A percentile compares a stretch with the other conserved stretches of the same genome.
Evolutionary conservation across 129 eudicot species (phyloP).

Genomic region (Centrapalus pauciflorus): DNA sequence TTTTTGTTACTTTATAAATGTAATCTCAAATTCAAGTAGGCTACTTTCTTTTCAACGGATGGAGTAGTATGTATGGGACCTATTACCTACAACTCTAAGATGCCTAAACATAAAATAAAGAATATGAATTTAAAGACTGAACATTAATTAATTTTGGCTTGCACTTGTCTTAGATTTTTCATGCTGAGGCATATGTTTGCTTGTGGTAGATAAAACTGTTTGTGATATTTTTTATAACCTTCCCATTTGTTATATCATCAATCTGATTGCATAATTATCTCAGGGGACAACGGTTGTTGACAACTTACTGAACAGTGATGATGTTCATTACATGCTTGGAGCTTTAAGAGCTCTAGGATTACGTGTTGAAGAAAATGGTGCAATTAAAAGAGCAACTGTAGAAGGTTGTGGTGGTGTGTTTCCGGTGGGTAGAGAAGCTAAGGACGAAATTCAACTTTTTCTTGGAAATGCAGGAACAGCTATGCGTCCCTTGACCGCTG

Average conservation of each 20-base stretch:
- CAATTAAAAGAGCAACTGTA: slow-evolving; percentile 63
- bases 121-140: too few relatives aligned
- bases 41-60: too few relatives aligned
- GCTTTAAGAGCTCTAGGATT: slow-evolving; percentile 89
- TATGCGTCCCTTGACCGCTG: slow-evolving; percentile 99
- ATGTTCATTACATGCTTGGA: slow-evolving; percentile 90
- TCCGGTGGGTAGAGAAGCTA: slow-evolving; percentile 63
- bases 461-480: slow-evolving; percentile 98
- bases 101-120: too few relatives aligned
- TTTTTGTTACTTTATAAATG: too few relatives aligned
- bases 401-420: slow-evolving; percentile 90
- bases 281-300: slow-evolving; percentile 95
- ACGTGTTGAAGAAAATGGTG: slow-evolving; percentile 67
- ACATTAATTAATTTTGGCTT: too few relatives aligned
- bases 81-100: too few relatives aligned
- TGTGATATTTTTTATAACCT: background rate
- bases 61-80: too few relatives aligned
- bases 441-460: slow-evolving; percentile 74
- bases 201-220: background rate
- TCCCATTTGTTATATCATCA: background rate
- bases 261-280: slow-evolving; percentile 13
- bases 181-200: background rate
- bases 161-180: too few relatives aligned
- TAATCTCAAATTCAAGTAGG: too few relatives aligned
- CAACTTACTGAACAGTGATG: slow-evolving; percentile 88